Conservation (phyloP, 208 protist species). For the Novymonas esmeraldas region DNA sequence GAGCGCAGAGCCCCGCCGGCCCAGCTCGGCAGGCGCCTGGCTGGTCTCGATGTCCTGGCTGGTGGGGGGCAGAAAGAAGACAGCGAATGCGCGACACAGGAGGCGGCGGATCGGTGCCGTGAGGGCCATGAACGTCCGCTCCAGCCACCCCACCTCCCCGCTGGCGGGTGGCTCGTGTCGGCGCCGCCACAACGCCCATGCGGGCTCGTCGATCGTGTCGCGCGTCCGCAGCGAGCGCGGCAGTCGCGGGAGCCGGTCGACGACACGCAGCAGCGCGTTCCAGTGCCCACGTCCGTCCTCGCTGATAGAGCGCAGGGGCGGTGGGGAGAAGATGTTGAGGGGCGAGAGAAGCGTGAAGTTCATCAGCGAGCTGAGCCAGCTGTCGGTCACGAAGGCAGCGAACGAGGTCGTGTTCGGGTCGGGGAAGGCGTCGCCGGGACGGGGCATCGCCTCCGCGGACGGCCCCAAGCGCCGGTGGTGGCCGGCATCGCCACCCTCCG, state of each 20-base stretch:
- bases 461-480: background rate
- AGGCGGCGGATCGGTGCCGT: constrained; percentile 44
- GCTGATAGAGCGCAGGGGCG: constrained; percentile 31
- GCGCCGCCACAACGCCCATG: constrained; percentile 53
- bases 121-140: constrained; percentile 30
- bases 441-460: constrained; percentile 1
- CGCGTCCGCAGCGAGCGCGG: constrained; percentile 38
- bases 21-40: background rate
- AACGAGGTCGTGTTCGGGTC: constrained; percentile 48
- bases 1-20: constrained; percentile 23
- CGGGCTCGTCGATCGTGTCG: constrained; percentile 40
- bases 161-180: constrained; percentile 26
- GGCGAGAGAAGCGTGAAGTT: constrained; percentile 56
- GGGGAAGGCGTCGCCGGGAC: constrained; percentile 60
- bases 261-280: constrained; percentile 36
- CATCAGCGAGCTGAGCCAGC: constrained; percentile 73
- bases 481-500: background rate
- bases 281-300: constrained; percentile 43
- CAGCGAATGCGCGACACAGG: constrained; percentile 34
- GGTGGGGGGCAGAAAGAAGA: constrained; percentile 49
- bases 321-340: constrained; percentile 45
- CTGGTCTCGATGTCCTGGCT: background rate
- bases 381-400: constrained; percentile 45
- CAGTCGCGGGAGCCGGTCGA: constrained; percentile 56
- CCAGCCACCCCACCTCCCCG: constrained; percentile 16